Percentiles rank a stretch among this genome's conserved stretches.
phyloP scores from a whole-genome alignment of 352 stramenopile species.

The Blastocystis sp. region DNA sequence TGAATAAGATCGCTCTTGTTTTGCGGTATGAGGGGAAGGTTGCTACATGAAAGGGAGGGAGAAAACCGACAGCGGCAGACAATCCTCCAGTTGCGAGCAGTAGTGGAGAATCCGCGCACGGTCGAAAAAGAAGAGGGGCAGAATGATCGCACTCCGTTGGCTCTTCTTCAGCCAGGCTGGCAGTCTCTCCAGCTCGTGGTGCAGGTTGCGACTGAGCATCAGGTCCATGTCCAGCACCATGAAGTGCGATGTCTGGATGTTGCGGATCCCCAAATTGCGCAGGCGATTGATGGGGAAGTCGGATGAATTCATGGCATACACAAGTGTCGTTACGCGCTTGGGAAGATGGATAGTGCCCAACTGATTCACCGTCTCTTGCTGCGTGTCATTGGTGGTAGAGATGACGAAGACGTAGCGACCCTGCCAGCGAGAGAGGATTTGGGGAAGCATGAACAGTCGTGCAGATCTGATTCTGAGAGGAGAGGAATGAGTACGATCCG shows the following conservation, averaged over 20 bases:
- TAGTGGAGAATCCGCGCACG: not conserved
- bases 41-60: not conserved
- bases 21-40: not conserved
- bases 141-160: not conserved
- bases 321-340: not conserved
- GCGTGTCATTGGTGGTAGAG: not conserved
- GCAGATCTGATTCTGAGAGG: not conserved
- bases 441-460: conserved; percentile 10
- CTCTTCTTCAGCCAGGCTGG: not conserved
- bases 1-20: conserved; percentile 7
- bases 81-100: not conserved
- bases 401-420: not conserved
- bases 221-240: conserved; percentile 19
- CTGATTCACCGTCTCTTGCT: not conserved
- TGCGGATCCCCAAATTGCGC: not conserved
- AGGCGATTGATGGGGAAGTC: conserved; percentile 34
- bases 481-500: not conserved
- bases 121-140: conserved; percentile 4
- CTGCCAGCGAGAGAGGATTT: conserved; percentile 3
- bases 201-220: not conserved
- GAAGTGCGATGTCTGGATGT: not conserved
- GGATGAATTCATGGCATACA: not conserved
- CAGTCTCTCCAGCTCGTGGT: not conserved
- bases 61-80: not conserved
- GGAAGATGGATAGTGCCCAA: not conserved